phyloP scores from a whole-genome alignment of 139 green algal species.

The Limnomonas spitsbergensis region DNA sequence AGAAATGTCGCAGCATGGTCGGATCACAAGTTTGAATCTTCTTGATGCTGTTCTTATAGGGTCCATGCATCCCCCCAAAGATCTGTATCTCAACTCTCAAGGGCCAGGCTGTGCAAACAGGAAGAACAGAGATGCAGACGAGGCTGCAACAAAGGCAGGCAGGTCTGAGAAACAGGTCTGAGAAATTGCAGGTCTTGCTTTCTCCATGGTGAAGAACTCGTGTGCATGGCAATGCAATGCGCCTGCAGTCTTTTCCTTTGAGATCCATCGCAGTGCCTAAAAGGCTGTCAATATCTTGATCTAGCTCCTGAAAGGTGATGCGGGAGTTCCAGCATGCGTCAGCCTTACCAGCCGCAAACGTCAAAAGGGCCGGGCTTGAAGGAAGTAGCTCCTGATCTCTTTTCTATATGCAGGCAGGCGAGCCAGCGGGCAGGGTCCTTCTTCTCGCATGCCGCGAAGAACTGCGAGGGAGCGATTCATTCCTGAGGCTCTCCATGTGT shows the following conservation, averaged over 20 bases:
- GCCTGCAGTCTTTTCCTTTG: neutral
- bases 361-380: conserved; percentile 1
- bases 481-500: too few relatives aligned
- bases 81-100: too few relatives aligned
- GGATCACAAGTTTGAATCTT: too few relatives aligned
- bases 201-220: neutral
- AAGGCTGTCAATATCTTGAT: too few relatives aligned
- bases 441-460: neutral
- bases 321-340: neutral
- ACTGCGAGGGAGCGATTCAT: neutral
- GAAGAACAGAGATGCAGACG: too few relatives aligned
- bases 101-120: too few relatives aligned
- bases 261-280: neutral
- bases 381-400: neutral
- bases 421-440: neutral
- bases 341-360: neutral
- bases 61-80: too few relatives aligned
- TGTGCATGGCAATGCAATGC: neutral
- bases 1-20: too few relatives aligned
- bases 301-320: neutral
- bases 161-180: neutral
- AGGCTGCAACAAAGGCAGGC: too few relatives aligned
- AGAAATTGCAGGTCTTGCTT: too few relatives aligned
- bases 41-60: too few relatives aligned
- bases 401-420: neutral